Evolutionary conservation across 768 basidiomycete genomes (phyloP).

Genomic region (Rhizopogon roseolus): DNA sequence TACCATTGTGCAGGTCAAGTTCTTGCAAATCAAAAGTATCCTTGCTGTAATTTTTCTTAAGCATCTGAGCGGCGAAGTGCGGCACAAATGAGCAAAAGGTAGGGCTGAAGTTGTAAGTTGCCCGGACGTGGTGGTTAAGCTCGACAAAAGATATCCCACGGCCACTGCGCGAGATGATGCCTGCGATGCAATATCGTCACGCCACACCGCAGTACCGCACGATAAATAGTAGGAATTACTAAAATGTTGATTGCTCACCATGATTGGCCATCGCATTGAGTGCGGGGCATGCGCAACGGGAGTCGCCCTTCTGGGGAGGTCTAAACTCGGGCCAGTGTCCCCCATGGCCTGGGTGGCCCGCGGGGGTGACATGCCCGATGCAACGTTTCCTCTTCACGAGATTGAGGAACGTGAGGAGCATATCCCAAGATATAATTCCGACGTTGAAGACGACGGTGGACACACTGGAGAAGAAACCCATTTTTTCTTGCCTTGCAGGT

Average conservation of each 20-base stretch:
- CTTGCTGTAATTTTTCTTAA: conserved; percentile 48
- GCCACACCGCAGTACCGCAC: background rate
- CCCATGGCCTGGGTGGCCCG: conserved; percentile 49
- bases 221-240: background rate
- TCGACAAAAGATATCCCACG: conserved; percentile 61
- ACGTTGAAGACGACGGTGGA: conserved; percentile 3
- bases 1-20: conserved; percentile 65
- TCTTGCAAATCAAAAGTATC: conserved; percentile 65
- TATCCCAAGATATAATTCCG: conserved; percentile 46
- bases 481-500: background rate
- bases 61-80: conserved; percentile 50
- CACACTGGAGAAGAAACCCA: background rate
- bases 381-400: conserved; percentile 38
- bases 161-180: conserved; percentile 56
- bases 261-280: conserved; percentile 83
- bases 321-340: conserved; percentile 70
- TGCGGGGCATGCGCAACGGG: conserved; percentile 69
- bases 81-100: conserved; percentile 68
- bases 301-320: conserved; percentile 55
- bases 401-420: conserved; percentile 46
- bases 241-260: conserved; percentile 34
- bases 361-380: conserved; percentile 51
- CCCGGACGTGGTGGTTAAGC: conserved; percentile 34
- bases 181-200: conserved; percentile 8
- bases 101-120: conserved; percentile 66